phyloP scores from a whole-genome alignment of 805 yeast genomes.

The Teunomyces lycoperdinae region DNA sequence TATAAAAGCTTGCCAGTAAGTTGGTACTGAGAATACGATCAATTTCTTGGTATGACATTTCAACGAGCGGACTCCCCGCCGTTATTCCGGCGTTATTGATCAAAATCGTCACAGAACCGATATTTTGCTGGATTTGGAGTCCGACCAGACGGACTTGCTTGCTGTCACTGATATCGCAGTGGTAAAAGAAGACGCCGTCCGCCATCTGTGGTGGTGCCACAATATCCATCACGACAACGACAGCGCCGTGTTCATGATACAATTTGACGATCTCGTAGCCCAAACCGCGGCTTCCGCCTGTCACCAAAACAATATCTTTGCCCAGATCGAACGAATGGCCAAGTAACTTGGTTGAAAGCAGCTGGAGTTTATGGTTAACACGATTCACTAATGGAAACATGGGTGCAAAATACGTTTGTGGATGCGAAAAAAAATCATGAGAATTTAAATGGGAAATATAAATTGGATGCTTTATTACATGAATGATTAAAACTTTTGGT shows the following conservation, averaged over 20 bases:
- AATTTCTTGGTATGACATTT: conserved; percentile 56
- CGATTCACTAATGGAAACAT: background rate
- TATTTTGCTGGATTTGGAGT: conserved; percentile 37
- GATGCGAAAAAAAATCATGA: background rate
- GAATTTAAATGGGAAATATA: background rate
- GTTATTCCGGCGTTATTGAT: conserved; percentile 86
- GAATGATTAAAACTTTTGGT: background rate
- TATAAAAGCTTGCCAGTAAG: conserved; percentile 64
- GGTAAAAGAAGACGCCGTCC: conserved; percentile 49
- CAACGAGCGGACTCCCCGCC: conserved; percentile 53
- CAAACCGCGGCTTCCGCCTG: conserved; percentile 84
- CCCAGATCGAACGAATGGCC: conserved; percentile 53
- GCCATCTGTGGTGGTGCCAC: conserved; percentile 24
- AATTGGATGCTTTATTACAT: background rate
- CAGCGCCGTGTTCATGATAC: conserved; percentile 44
- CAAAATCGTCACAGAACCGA: conserved; percentile 64
- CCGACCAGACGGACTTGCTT: conserved; percentile 43
- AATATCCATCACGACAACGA: conserved; percentile 68
- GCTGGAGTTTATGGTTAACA: conserved; percentile 15
- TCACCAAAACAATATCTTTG: conserved; percentile 64
- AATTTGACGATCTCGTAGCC: conserved; percentile 60
- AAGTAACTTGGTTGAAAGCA: conserved; percentile 36
- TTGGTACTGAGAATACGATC: conserved; percentile 65
- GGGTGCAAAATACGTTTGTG: background rate
- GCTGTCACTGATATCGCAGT: conserved; percentile 68